Base-by-base conservation (phyloP, 306 rosid genomes). In the Sechiopsis laciniata region DNA sequence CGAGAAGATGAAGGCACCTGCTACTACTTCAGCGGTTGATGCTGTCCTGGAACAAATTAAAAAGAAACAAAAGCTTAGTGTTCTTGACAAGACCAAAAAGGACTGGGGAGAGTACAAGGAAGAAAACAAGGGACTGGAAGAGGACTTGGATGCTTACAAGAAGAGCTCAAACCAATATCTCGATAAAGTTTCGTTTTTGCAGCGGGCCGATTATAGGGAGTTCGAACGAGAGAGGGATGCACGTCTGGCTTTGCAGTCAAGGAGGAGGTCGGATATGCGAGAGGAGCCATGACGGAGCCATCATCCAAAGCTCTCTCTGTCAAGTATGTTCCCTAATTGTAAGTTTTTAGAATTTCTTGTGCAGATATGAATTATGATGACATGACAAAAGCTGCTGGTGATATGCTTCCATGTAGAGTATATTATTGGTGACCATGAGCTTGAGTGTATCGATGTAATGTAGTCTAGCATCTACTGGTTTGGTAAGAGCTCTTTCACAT, bases 71-170 rank as follows among this genome's bases (percentile, higher is more conserved):
- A 95, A 91, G 80, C 99, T 95, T 67, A 95, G 97, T 81, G 99
- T 95, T 62, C 91, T 95, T 50, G 99, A 91, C 82, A 95, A 95
- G 87, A 88, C 95, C 1, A 95, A 91, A 75, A 85, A 83, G 82
- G 99, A 95, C 78, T 95, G 99, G 99, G 99, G 99, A 61, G 99
- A 89, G 87, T 95, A 73, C 73, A 95, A 95, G 86, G 99, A 83
- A 59, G 99, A 94, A 79, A 87, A 84, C 51, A 88, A 77, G 76
- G 89, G 95, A 32, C 24, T 91, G 83, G 99, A 91, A 69, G 86
- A 81, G 0, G 95, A 95, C 81, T 87, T 95, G 84, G 99, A 91
- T 83, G 92, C 97, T 52, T 95, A 91, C 87, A 95, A 95, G 81
- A 95, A 89, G 88, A 95, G 99, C 82, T 91, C 97, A 58, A 91